phyloP scores from a whole-genome alignment of 306 rosid species.

The Trichosanthes cucumerina region DNA sequence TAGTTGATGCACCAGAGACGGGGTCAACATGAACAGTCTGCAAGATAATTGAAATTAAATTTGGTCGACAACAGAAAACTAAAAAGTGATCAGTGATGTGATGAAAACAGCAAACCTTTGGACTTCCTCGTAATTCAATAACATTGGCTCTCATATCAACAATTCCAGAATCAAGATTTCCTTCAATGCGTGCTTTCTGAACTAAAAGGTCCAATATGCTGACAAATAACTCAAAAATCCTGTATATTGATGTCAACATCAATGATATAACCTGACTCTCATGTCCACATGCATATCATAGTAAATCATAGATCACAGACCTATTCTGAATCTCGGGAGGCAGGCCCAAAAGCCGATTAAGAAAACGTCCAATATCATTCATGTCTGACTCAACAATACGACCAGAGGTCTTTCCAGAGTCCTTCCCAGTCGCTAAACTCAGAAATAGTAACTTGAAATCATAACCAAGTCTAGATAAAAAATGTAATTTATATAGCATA shows the following conservation, averaged over 20 bases:
- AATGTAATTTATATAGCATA: conserved; percentile 1
- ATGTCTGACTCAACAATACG: conserved; percentile 91
- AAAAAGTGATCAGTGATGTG: not conserved
- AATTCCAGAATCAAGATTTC: conserved; percentile 93
- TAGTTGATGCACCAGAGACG: conserved; percentile 82
- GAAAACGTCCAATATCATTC: conserved; percentile 96
- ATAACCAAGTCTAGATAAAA: conserved; percentile 7
- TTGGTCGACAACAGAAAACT: conserved; percentile 8
- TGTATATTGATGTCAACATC: conserved; percentile 20
- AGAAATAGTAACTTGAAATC: conserved; percentile 13
- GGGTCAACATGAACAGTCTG: conserved; percentile 92
- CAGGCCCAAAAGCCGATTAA: conserved; percentile 88
- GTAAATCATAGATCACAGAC: conserved; percentile 30
- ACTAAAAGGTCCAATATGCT: conserved; percentile 87
- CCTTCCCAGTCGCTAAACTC: conserved; percentile 58
- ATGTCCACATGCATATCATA: conserved; percentile 16
- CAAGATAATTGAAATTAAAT: conserved; percentile 22
- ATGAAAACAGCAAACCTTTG: conserved; percentile 54
- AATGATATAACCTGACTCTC: conserved; percentile 19
- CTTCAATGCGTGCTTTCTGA: conserved; percentile 93
- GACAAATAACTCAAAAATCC: conserved; percentile 83
- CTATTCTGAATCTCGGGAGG: conserved; percentile 90
- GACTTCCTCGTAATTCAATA: conserved; percentile 74
- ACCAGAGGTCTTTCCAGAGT: conserved; percentile 54
- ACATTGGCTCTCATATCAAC: conserved; percentile 90